These are phyloP conservation scores for Umbelopsis vinacea DNA, from an alignment of 192 early-diverging fungal genomes.

Conservation along the genomic window DNA sequence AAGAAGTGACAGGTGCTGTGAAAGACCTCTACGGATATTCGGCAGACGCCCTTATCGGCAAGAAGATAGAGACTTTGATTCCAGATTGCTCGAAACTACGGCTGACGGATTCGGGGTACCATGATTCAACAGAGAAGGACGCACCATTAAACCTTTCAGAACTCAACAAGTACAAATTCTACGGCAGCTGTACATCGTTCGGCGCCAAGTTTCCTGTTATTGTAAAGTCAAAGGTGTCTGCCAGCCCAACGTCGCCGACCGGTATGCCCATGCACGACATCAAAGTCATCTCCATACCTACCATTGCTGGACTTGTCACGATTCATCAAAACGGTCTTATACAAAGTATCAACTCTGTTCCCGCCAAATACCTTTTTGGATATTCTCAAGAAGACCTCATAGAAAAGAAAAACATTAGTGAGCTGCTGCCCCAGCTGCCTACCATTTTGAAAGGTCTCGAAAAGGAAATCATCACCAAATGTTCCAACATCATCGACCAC, in stretches of 20 bases:
- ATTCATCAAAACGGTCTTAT: constrained; percentile 53
- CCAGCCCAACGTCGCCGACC: constrained; percentile 24
- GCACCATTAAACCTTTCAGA: constrained; percentile 41
- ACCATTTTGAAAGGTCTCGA: constrained; percentile 46
- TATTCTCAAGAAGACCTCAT: constrained; percentile 49
- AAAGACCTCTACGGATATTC: constrained; percentile 59
- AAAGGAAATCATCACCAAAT: constrained; percentile 25
- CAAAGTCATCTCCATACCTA: constrained; percentile 63
- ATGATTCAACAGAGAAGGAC: background rate
- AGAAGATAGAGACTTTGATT: constrained; percentile 31
- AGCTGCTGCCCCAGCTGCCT: constrained; percentile 64
- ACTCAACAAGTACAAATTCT: constrained; percentile 61
- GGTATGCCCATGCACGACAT: constrained; percentile 41
- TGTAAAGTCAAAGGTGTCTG: constrained; percentile 41
- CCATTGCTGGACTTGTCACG: constrained; percentile 67
- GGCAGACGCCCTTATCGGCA: constrained; percentile 50
- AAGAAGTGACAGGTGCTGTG: constrained; percentile 46
- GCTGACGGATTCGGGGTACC: constrained; percentile 12
- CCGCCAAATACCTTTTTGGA: constrained; percentile 70
- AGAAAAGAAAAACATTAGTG: constrained; percentile 52
- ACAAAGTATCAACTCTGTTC: constrained; percentile 59
- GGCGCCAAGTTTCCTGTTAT: constrained; percentile 60
- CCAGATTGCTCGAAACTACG: constrained; percentile 26
- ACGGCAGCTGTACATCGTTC: constrained; percentile 51
- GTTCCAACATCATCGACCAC: constrained; percentile 26